Percentiles rank a stretch among this genome's conserved stretches.
These are phyloP conservation scores for Mycosphaerelloides madeirae DNA, from an alignment of 2,329 filamentous ascomycete genomes.

Conservation along the genomic window DNA sequence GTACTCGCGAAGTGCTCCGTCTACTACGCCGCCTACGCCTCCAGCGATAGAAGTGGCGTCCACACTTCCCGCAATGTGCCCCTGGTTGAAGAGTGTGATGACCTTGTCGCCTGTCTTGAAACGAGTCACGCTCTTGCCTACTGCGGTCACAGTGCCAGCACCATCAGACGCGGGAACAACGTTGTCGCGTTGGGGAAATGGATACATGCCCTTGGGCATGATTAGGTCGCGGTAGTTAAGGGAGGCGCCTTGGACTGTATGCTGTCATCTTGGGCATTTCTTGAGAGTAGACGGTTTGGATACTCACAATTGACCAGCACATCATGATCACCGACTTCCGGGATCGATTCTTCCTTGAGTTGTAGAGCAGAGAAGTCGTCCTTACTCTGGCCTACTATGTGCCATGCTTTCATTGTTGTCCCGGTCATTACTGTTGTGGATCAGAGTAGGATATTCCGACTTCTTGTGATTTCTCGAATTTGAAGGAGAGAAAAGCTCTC, in stretches of 20 bases:
- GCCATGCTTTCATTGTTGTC: conserved; percentile 42
- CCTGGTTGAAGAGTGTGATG: conserved; percentile 59
- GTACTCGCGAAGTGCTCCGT: conserved; percentile 65
- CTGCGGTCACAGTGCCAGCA: conserved; percentile 48
- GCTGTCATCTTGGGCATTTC: conserved; percentile 4
- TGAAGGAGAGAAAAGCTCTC: too few relatives aligned
- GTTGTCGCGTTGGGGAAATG: conserved; percentile 38
- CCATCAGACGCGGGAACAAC: conserved; percentile 50
- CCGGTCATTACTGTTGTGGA: background rate
- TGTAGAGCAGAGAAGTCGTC: conserved; percentile 60
- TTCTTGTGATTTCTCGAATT: too few relatives aligned
- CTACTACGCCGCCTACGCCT: conserved; percentile 62
- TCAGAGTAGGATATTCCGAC: background rate
- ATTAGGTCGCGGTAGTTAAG: conserved; percentile 49
- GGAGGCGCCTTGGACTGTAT: conserved; percentile 43
- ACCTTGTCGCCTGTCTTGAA: conserved; percentile 58
- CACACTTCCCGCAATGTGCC: conserved; percentile 49
- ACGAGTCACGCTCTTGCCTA: conserved; percentile 52
- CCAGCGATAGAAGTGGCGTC: conserved; percentile 39
- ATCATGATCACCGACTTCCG: conserved; percentile 62
- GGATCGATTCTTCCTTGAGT: conserved; percentile 50
- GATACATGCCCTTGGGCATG: conserved; percentile 45
- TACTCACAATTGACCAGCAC: conserved; percentile 62
- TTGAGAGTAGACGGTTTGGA: too few relatives aligned
- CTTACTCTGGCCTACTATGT: conserved; percentile 47